phyloP scores from a whole-genome alignment of 1,284 basidiomycete species.

The Bjerkandera adusta region DNA sequence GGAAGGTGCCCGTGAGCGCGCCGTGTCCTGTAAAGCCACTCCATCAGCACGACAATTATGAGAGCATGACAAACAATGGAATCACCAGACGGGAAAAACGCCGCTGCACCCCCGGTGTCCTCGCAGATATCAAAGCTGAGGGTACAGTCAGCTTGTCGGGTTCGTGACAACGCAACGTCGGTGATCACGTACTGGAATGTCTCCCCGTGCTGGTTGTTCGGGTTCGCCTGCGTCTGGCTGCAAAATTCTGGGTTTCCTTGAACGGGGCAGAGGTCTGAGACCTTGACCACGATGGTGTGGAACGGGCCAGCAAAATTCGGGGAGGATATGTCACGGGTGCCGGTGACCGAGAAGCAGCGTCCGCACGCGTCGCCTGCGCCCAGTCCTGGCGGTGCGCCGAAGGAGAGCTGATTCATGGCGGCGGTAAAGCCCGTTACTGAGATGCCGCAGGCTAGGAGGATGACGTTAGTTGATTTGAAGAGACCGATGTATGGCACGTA shows the following conservation, averaged over 20 bases:
- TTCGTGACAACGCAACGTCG: background rate
- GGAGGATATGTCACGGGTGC: constrained; percentile 49
- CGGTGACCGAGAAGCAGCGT: constrained; percentile 36
- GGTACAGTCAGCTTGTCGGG: background rate
- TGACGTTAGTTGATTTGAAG: background rate
- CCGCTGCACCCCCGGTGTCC: constrained; percentile 48
- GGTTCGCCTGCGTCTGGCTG: constrained; percentile 43
- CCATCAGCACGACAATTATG: too few relatives aligned
- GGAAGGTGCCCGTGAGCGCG: constrained; percentile 49
- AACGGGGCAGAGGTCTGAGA: constrained; percentile 43
- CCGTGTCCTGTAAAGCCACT: constrained; percentile 39
- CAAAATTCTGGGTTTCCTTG: constrained; percentile 52
- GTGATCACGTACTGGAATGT: constrained; percentile 37
- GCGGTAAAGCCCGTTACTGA: constrained; percentile 50
- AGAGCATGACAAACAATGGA: too few relatives aligned
- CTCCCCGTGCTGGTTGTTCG: constrained; percentile 41
- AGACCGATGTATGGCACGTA: background rate
- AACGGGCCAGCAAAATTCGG: constrained; percentile 51
- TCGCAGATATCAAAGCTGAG: constrained; percentile 53
- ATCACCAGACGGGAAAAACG: constrained; percentile 57
- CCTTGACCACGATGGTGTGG: constrained; percentile 54
- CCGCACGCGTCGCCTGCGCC: constrained; percentile 57
- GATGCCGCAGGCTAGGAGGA: constrained; percentile 46
- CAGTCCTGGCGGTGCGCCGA: constrained; percentile 45
- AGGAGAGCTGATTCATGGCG: constrained; percentile 54